phyloP scores from a whole-genome alignment of 2,329 filamentous ascomycete species.

The Ophiocordyceps camponoti-leonardi region DNA sequence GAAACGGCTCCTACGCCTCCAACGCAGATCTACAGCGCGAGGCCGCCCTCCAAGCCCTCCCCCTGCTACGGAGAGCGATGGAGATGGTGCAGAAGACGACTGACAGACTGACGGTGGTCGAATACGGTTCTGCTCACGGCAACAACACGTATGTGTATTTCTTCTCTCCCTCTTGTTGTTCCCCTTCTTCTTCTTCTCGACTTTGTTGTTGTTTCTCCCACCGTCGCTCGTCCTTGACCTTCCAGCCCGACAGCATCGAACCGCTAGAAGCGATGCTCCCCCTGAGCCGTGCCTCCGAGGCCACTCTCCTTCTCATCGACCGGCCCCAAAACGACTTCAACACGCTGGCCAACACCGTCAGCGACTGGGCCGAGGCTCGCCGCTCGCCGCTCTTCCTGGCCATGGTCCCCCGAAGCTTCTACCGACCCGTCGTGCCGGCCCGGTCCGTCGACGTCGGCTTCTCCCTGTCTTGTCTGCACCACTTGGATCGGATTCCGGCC shows the following conservation, averaged over 20 bases:
- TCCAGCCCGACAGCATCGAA: background rate
- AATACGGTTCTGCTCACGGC: conserved; percentile 1
- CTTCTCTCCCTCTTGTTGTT: background rate
- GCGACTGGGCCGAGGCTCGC: background rate
- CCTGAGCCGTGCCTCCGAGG: background rate
- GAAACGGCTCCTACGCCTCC: background rate
- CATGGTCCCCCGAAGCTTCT: conserved; percentile 2
- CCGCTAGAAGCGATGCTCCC: background rate
- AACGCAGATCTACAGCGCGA: background rate
- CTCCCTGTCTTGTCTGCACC: conserved; percentile 1
- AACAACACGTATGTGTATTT: background rate
- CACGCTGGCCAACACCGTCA: background rate
- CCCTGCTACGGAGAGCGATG: background rate
- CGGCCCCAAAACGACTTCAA: background rate
- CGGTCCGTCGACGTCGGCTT: background rate
- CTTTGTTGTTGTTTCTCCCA: too few relatives aligned
- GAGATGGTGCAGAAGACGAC: background rate
- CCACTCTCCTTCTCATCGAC: background rate
- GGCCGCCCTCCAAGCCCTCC: background rate
- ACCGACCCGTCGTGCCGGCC: background rate
- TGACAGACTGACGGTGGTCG: background rate
- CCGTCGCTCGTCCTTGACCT: too few relatives aligned
- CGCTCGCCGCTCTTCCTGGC: background rate
- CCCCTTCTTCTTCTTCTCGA: too few relatives aligned
- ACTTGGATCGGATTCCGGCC: background rate